Evolutionary conservation across 805 yeast species (phyloP), one percentile per base, ranked within the genome.

Genomic region (Pichia heedii): DNA sequence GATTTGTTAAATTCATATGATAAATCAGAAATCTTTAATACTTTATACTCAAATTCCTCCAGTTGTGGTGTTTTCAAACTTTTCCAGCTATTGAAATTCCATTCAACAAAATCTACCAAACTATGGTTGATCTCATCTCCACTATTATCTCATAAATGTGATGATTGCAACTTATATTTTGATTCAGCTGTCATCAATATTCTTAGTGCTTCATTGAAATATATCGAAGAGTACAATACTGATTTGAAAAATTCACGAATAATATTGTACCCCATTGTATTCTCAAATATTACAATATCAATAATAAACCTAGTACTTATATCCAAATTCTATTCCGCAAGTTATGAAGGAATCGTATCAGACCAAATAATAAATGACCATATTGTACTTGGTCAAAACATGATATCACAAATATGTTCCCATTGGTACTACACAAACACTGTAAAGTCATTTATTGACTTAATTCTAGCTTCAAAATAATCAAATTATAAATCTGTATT

Each of bases 141-240:
- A 12, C n/a, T 52, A 19, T 35, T 52, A 11, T 40, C 44, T 22
- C 54, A 52, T 30, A 33, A 32, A 19, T 52, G 55, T 32, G 5
- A 21, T 19, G 30, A 41, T 1, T 50, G 54, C 18, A n/a, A 37
- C 4, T 16, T 22, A 15, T 21, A 32, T 11, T 33, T 24, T 19
- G 22, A 24, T 15, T n/a, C 36, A 13, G 19, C 33, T 16, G 34
- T 40, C 2, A 7, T 36, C 2, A 22, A 26, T 12, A 24, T 44
- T 6, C 13, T 41, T 9, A 33, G 8, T 4, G 18, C 40, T 5
- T 36, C 37, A 3, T 10, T 44, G 6, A 16, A 16, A n/a, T 18
- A 11, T 22, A 26, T 39, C 2, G 19, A 22, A 5, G n/a, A 24
- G 6, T 27, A 33, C 27, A 16, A 18, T 8, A 30, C 11, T 12